phyloP scores from a whole-genome alignment of 306 rosid genomes.

The Cyclanthera cordifolia region DNA sequence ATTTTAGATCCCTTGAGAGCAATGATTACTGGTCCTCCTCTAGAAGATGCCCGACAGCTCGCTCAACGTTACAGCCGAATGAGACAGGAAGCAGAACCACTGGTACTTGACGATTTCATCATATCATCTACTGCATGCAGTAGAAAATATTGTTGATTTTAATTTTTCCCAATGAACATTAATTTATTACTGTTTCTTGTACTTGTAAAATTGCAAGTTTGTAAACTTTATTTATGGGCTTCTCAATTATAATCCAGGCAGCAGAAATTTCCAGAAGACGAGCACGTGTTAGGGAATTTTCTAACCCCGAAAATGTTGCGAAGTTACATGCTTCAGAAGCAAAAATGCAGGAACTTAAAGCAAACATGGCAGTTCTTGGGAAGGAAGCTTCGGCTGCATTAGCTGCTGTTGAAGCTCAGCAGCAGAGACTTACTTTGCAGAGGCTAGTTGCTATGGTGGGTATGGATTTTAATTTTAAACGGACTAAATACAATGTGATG shows the following conservation, averaged over 20 bases:
- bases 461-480: constrained; percentile 13
- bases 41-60: constrained; percentile 99
- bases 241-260: constrained; percentile 31
- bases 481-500: background rate
- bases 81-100: constrained; percentile 93
- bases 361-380: constrained; percentile 85
- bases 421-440: constrained; percentile 92
- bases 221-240: background rate
- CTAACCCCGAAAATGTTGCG: constrained; percentile 68
- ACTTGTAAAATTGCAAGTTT: background rate
- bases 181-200: background rate
- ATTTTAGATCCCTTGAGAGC: constrained; percentile 92
- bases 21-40: constrained; percentile 68
- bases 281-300: constrained; percentile 64
- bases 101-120: constrained; percentile 25
- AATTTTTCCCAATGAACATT: background rate
- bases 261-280: constrained; percentile 68
- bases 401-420: constrained; percentile 92
- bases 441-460: constrained; percentile 95
- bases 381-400: constrained; percentile 88
- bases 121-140: background rate
- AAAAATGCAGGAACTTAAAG: constrained; percentile 76
- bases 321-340: constrained; percentile 87
- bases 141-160: background rate
- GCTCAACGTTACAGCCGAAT: constrained; percentile 92